Evolutionary conservation across 805 yeast species (phyloP).

Genomic region (Henningerozyma blattae): DNA sequence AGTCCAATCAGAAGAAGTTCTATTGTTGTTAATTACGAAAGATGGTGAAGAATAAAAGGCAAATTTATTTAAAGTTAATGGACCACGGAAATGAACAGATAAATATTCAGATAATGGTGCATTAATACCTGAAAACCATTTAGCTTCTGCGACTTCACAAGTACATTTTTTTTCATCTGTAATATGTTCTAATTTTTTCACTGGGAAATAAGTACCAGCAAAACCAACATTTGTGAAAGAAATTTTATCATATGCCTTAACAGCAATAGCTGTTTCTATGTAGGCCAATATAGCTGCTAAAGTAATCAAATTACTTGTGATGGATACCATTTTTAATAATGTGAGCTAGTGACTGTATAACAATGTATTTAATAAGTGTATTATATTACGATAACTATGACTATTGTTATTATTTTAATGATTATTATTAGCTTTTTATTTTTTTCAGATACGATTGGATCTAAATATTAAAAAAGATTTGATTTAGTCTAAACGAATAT

Average conservation of each 20-base stretch:
- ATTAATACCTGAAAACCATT: slow-evolving; percentile 39
- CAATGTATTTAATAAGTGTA: too few relatives aligned
- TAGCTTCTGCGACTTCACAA: slow-evolving; percentile 18
- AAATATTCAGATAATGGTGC: slow-evolving; percentile 56
- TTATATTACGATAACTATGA: too few relatives aligned
- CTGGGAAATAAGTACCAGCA: slow-evolving; percentile 21
- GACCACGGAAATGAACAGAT: slow-evolving; percentile 73
- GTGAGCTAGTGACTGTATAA: too few relatives aligned
- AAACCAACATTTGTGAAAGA: slow-evolving; percentile 23
- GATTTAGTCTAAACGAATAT: too few relatives aligned
- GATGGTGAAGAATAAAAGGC: slow-evolving; percentile 44
- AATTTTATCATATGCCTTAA: slow-evolving; percentile 12
- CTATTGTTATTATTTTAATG: too few relatives aligned
- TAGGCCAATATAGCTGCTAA: not conserved
- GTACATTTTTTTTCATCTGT: slow-evolving; percentile 14
- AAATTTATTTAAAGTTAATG: slow-evolving; percentile 45
- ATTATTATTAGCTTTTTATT: too few relatives aligned
- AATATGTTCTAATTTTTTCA: slow-evolving; percentile 15
- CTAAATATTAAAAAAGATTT: too few relatives aligned
- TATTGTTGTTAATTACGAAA: slow-evolving; percentile 21
- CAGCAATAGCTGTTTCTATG: slow-evolving; percentile 1
- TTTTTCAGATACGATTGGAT: too few relatives aligned
- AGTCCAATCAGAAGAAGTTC: slow-evolving; percentile 37
- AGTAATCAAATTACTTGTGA: too few relatives aligned
- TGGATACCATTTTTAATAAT: too few relatives aligned